A percentile compares a stretch with the other conserved stretches of the same genome.
phyloP scores from a whole-genome alignment of 805 yeast species.

The Zygotorulaspora sp. region DNA sequence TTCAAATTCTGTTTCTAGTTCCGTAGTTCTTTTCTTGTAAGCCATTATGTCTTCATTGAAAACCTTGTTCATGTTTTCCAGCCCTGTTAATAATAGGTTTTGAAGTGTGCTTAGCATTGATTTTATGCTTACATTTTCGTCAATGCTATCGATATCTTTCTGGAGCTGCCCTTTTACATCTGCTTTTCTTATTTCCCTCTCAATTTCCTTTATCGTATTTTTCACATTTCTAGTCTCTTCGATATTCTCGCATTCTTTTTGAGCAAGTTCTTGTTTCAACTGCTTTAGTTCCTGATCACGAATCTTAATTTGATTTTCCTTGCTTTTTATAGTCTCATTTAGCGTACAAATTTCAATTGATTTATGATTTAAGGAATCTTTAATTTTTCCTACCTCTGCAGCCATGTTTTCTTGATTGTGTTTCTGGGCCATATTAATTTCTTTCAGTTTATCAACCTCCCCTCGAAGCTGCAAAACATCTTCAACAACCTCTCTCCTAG shows the following conservation, averaged over 20 bases:
- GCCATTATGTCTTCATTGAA: not conserved
- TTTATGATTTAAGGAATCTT: slow-evolving; percentile 3
- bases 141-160: not conserved
- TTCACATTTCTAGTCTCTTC: not conserved
- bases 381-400: slow-evolving; percentile 2
- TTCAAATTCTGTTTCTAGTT: slow-evolving; percentile 2
- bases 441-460: slow-evolving; percentile 13
- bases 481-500: not conserved
- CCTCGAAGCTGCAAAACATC: slow-evolving; percentile 9
- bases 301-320: slow-evolving; percentile 2
- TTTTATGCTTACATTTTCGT: not conserved
- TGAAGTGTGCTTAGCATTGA: not conserved
- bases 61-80: not conserved
- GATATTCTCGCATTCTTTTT: slow-evolving; percentile 1
- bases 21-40: slow-evolving; percentile 1
- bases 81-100: not conserved
- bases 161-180: not conserved
- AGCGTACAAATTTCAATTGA: slow-evolving; percentile 1
- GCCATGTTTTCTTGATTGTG: slow-evolving; percentile 4
- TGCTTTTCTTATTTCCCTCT: not conserved
- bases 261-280: slow-evolving; percentile 2
- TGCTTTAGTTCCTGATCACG: slow-evolving; percentile 5
- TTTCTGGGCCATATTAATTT: slow-evolving; percentile 4
- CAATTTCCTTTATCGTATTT: not conserved
- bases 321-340: slow-evolving; percentile 2